phyloP scores from a whole-genome alignment of 345 rosid genomes.

The Eucalyptus caleyi region DNA sequence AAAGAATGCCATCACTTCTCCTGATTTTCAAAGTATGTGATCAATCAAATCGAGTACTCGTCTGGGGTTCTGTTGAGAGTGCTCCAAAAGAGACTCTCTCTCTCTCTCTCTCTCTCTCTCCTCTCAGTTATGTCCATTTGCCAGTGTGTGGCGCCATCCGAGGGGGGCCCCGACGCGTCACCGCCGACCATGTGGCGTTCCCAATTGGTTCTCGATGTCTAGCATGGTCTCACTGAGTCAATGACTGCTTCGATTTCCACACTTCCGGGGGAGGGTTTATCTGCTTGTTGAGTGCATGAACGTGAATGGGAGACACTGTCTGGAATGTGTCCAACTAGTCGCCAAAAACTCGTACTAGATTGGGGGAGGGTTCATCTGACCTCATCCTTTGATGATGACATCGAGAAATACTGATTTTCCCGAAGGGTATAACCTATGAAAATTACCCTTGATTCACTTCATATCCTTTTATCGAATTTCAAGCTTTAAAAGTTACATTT shows the following conservation, averaged over 20 bases:
- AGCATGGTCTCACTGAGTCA: not conserved
- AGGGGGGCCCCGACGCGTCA: not conserved
- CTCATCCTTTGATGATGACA: not conserved
- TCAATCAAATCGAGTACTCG: not conserved
- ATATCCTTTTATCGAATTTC: not conserved
- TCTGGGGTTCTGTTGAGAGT: not conserved
- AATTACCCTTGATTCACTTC: not conserved
- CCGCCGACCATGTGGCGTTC: not conserved
- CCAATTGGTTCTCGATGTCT: not conserved
- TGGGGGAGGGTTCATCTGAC: not conserved
- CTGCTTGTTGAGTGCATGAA: not conserved
- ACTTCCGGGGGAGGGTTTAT: not conserved
- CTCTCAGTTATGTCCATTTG: not conserved
- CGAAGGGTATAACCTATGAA: not conserved
- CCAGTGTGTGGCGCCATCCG: not conserved
- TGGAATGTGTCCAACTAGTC: not conserved
- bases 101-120: not conserved
- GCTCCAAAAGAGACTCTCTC: no score
- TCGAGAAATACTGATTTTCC: not conserved
- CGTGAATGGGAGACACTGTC: not conserved
- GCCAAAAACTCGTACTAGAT: not conserved
- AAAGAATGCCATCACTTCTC: not conserved
- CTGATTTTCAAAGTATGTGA: not conserved
- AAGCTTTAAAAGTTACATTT: not conserved
- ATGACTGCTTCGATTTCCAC: not conserved